Base-by-base conservation (phyloP, 371 early-diverging fungal species). In the Massospora cicadina region DNA sequence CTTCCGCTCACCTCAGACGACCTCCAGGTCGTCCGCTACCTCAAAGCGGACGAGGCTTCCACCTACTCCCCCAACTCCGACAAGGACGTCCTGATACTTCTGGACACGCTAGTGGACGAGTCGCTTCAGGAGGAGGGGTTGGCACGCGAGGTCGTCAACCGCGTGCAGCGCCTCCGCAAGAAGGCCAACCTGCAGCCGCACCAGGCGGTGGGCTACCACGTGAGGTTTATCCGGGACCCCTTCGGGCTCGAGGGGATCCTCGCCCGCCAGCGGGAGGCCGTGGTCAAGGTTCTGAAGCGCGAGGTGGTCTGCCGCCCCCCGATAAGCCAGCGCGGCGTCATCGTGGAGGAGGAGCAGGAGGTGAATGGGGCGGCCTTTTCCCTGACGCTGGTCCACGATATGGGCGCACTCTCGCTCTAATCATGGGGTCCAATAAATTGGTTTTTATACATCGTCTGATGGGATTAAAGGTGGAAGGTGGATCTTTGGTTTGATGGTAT, bases 101-200 rank as follows among this genome's bases (percentile, higher is more conserved):
- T 99, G 71, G 97, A 98, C 75, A 80, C 79, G 56, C 80, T 85
- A 67, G 74, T 83, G 54, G 88, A 93, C 73, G 78, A 85, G 33
- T 85, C 83, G 62, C 81, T 98, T 30, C 81, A 89, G 70, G 85
- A 90, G 68, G 97, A 97, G 76, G 96, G 95, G 66, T 66, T 86
- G 63, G 98, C 98, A 25, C 85, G 99, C 69, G 99, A 99, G 78
- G 76, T 99, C 68, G 86, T 97, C 69, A 98, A 98, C 82, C 89
- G 98, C 70, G 89, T 98, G 24, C 99, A 99, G 79, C 88, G 95
- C 69, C 76, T 98, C 68, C 85, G 99, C 72, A 99, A 99, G 83
- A 91, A 93, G 84, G 80, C 77, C 28, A 63, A 63, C 55, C 29
- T 63, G 3, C 63, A 72, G 30, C 55, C 58, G 12, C 28, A 53